phyloP scores from a whole-genome alignment of 1,284 basidiomycete genomes.

The Ceratobasidium sp. region DNA sequence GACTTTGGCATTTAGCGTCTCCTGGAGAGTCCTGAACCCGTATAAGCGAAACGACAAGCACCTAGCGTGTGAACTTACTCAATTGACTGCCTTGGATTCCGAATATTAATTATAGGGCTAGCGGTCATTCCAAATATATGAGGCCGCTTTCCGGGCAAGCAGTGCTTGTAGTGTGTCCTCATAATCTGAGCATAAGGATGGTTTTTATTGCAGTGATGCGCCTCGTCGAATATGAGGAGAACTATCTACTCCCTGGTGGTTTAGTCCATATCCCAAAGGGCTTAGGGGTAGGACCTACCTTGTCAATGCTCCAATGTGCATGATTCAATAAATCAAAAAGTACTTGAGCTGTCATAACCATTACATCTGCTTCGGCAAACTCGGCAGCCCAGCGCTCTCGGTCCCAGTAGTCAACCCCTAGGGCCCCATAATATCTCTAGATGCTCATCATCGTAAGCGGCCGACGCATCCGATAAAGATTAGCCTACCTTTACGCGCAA shows the following conservation, averaged over 20 bases:
- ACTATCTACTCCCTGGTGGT: slow-evolving; percentile 59
- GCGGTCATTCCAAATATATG: slow-evolving; percentile 91
- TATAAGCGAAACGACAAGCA: not conserved
- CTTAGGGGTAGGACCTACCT: slow-evolving; percentile 50
- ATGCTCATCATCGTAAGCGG: slow-evolving; percentile 48
- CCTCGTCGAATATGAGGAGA: slow-evolving; percentile 82
- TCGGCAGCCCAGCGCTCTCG: slow-evolving; percentile 65
- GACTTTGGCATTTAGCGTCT: slow-evolving; percentile 72
- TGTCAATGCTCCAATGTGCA: slow-evolving; percentile 74
- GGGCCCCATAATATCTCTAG: slow-evolving; percentile 67
- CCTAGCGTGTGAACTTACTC: slow-evolving; percentile 27
- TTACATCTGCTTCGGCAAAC: slow-evolving; percentile 68
- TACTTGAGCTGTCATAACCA: slow-evolving; percentile 87
- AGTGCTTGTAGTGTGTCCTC: slow-evolving; percentile 70
- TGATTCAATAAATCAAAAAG: slow-evolving; percentile 79
- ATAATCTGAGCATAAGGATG: slow-evolving; percentile 83
- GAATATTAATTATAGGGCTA: slow-evolving; percentile 79
- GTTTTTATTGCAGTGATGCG: slow-evolving; percentile 62
- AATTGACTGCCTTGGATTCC: slow-evolving; percentile 62
- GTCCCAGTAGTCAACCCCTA: slow-evolving; percentile 73
- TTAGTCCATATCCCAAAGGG: slow-evolving; percentile 3
- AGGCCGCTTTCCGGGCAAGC: slow-evolving; percentile 59
- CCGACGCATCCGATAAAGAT: no score
- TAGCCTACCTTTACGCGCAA: slow-evolving; percentile 56
- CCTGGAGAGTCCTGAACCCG: slow-evolving; percentile 64